A percentile compares a stretch with the other conserved stretches of the same genome.
Conservation (phyloP, 108 stramenopile genomes). For the Seminavis robusta region DNA sequence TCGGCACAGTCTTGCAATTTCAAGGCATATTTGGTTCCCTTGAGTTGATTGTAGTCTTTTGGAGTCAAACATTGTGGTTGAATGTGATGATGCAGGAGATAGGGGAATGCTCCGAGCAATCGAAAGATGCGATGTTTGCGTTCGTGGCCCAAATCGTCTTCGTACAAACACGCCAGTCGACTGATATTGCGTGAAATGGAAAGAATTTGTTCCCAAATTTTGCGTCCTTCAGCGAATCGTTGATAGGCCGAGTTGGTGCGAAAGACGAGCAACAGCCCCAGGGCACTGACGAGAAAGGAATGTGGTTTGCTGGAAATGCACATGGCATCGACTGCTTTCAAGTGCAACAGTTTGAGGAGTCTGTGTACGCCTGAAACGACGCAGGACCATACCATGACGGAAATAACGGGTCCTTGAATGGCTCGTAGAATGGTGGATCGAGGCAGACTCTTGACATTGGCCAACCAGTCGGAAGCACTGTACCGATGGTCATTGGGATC, state of each 20-base stretch:
- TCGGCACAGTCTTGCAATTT: constrained; percentile 10
- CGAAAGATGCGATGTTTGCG: constrained; percentile 41
- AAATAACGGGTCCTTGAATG: constrained; percentile 25
- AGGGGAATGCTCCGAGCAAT: constrained; percentile 66
- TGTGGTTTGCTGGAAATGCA: constrained; percentile 49
- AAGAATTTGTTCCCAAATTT: constrained; percentile 81
- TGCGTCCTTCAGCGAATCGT: constrained; percentile 74
- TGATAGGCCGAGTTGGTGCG: constrained; percentile 74
- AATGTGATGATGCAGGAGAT: constrained; percentile 66
- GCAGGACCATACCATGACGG: constrained; percentile 31
- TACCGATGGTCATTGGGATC: constrained; percentile 40
- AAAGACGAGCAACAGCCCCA: constrained; percentile 71
- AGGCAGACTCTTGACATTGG: constrained; percentile 33
- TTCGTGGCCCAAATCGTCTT: constrained; percentile 46
- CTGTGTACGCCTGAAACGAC: constrained; percentile 58
- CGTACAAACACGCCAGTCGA: constrained; percentile 66
- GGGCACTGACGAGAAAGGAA: constrained; percentile 46
- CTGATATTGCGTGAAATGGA: constrained; percentile 65
- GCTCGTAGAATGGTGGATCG: constrained; percentile 30
- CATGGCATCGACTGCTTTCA: constrained; percentile 23
- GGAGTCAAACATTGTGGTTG: constrained; percentile 46
- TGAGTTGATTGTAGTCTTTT: constrained; percentile 4
- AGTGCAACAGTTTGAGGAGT: too few relatives aligned
- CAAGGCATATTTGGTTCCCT: neutral
- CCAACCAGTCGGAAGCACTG: constrained; percentile 40